Base-by-base conservation (phyloP, 2,329 filamentous ascomycete genomes). In the Neonectria coccinea region DNA sequence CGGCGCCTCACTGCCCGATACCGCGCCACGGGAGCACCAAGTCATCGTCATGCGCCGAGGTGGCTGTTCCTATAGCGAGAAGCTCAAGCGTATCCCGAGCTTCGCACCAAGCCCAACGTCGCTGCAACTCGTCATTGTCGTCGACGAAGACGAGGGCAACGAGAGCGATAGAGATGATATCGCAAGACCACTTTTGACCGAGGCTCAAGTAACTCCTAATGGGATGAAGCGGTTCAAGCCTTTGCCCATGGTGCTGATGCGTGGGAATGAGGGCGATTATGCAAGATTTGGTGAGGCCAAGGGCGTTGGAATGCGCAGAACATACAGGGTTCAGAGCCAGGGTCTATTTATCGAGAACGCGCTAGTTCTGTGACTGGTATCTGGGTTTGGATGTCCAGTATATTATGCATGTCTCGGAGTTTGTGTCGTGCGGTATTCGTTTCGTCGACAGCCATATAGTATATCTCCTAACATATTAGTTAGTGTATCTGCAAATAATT, bases 31-130 rank as follows among this genome's bases (percentile, higher is more conserved):
- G 29, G 78, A 83, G 50, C 84, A 97, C 79, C 90, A 97, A 56
- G 83, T 98, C 64, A 89, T 99, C 64, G 87, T 97, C 54, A 84
- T 98, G 72, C 89, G 88, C 29, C 89, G 96, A 6, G 95, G 96
- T 42, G 89, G 88, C 1, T 99, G 96, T 80, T 91, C 87, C 25
- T 98, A 98, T 78, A 90, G 88, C 39, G 81, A 91, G 29, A 99
- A 99, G 78, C 81, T 98, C 1, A 84, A 86, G 56, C 94, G 93
- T 69, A 94, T 98, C n/a, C 94, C 95, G 1, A 87, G 88, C 10
- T 95, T 90, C 75, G 84, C 89, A 1, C 89, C 92, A 0, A 82
- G 84, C 0, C 77, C 83, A 0, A 76, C 79, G 3, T 84, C 89
- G 1, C 82, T 98, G 18, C 92, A 97, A 77, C 85, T 98, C 4